Evolutionary conservation across 352 stramenopile genomes (phyloP).

Genomic region (Pythium guiyangense): DNA sequence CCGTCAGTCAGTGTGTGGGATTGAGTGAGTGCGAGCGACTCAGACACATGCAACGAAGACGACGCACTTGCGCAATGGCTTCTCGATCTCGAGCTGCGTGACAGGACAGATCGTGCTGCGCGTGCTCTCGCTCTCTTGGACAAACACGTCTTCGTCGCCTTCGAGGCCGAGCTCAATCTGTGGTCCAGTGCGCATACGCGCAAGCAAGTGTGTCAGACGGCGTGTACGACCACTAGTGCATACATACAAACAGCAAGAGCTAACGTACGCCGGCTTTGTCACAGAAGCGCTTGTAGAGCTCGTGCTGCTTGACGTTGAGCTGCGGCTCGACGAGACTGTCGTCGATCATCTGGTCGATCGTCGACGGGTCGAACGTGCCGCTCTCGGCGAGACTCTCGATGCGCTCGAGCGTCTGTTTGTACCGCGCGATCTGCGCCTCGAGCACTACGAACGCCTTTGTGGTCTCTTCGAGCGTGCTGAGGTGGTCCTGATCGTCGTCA

Average conservation of each 20-base stretch:
- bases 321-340: conserved; percentile 38
- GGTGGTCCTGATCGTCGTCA: conserved; percentile 39
- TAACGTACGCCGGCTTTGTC: conserved; percentile 53
- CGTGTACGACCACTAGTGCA: not conserved
- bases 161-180: conserved; percentile 75
- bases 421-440: conserved; percentile 55
- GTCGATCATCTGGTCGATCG: conserved; percentile 66
- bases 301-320: conserved; percentile 58
- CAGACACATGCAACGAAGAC: not conserved
- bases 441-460: conserved; percentile 67
- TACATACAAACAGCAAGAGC: too few species aligned
- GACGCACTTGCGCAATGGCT: conserved; percentile 70
- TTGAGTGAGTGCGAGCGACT: conserved; percentile 1
- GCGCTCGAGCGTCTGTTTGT: conserved; percentile 68
- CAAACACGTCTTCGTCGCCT: conserved; percentile 69
- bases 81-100: conserved; percentile 76
- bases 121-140: conserved; percentile 76
- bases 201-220: not conserved
- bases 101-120: conserved; percentile 75
- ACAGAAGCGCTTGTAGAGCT: conserved; percentile 81
- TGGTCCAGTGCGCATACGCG: not conserved
- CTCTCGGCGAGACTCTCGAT: conserved; percentile 49
- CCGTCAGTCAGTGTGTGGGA: not conserved
- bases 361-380: conserved; percentile 34
- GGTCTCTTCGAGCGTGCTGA: conserved; percentile 52